Conservation (phyloP, 805 yeast species). For the Wickerhamomyces canadensis region DNA sequence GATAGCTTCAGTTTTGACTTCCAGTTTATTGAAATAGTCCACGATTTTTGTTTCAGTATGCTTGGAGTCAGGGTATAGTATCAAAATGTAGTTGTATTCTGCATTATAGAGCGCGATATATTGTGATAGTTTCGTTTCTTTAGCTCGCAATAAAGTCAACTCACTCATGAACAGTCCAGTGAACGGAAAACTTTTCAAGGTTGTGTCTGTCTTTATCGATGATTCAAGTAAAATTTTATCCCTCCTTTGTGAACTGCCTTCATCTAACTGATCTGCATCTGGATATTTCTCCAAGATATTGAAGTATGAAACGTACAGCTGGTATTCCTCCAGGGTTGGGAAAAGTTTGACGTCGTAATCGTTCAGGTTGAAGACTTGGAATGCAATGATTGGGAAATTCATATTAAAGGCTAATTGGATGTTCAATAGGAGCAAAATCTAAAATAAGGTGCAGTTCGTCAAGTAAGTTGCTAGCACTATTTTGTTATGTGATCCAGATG, state of each 20-base stretch:
- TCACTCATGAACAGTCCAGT: conserved; percentile 16
- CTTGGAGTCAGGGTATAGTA: conserved; percentile 12
- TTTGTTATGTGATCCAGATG: no score
- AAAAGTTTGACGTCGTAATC: conserved; percentile 22
- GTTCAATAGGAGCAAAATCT: no score
- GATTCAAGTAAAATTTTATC: conserved; percentile 11
- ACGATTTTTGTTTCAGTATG: conserved; percentile 2
- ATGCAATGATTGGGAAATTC: conserved; percentile 16
- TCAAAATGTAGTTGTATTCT: conserved; percentile 20
- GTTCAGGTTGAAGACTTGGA: conserved; percentile 21
- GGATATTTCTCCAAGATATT: conserved; percentile 16
- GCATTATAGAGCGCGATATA: conserved; percentile 13
- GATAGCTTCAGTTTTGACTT: conserved; percentile 4
- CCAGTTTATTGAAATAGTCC: conserved; percentile 7
- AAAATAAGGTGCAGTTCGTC: no score
- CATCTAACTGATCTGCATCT: conserved; percentile 10
- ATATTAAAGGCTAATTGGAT: no score
- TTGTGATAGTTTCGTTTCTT: conserved; percentile 7
- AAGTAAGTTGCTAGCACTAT: no score
- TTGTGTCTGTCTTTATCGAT: conserved; percentile 3
- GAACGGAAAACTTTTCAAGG: conserved; percentile 19
- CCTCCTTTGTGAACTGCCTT: conserved; percentile 20
- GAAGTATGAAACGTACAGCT: conserved; percentile 17
- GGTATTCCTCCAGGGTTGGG: conserved; percentile 14
- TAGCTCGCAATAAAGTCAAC: conserved; percentile 9